A percentile compares a stretch with the other conserved stretches of the same genome.
phyloP scores from a whole-genome alignment of 2,329 filamentous ascomycete genomes.

The Emmonsia crescens region DNA sequence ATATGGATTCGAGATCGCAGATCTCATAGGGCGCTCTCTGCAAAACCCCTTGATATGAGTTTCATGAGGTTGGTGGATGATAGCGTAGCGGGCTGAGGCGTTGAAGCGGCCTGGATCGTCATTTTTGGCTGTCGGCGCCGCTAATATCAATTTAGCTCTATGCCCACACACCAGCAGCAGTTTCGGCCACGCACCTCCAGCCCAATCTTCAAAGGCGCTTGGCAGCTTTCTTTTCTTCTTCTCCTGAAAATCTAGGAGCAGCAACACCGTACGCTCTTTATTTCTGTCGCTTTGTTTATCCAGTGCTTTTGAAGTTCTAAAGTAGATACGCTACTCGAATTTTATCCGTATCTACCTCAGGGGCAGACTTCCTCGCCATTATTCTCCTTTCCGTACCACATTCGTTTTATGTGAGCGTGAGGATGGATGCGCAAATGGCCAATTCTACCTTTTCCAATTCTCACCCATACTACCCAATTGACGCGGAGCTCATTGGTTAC shows the following conservation, averaged over 20 bases:
- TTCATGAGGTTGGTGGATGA: not conserved
- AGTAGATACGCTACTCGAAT: not conserved
- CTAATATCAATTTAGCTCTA: not conserved
- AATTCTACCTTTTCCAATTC: conserved; percentile 10
- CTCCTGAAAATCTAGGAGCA: not conserved
- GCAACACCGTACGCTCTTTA: not conserved
- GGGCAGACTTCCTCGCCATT: not conserved
- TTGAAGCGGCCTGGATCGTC: not conserved
- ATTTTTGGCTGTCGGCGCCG: not conserved
- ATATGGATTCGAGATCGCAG: not conserved
- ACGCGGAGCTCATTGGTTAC: conserved; percentile 52
- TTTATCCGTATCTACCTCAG: not conserved
- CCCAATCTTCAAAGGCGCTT: not conserved
- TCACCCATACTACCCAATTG: conserved; percentile 65
- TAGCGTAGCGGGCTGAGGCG: not conserved
- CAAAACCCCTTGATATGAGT: not conserved
- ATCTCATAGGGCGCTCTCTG: not conserved
- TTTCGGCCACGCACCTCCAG: not conserved
- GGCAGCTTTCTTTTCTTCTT: not conserved
- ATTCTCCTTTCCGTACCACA: not conserved
- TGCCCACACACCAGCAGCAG: not conserved
- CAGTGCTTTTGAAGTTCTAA: not conserved
- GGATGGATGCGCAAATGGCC: conserved; percentile 7
- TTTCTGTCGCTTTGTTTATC: not conserved
- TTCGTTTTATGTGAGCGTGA: not conserved